These are phyloP conservation scores for Hordeum marinum DNA, from an alignment of 176 grass and related monocot species.

Conservation along the genomic window DNA sequence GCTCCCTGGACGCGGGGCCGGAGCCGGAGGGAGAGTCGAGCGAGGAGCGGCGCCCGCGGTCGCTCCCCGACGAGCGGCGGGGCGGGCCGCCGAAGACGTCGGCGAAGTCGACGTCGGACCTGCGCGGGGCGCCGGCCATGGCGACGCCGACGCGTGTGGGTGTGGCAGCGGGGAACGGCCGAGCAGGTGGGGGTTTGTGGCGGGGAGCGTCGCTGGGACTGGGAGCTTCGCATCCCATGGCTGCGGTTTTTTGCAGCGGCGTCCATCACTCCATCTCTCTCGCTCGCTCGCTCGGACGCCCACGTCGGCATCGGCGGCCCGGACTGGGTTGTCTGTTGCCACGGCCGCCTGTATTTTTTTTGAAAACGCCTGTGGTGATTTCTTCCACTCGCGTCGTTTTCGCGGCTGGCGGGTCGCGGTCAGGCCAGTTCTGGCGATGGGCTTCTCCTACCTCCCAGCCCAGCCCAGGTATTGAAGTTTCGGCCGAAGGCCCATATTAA, in stretches of 20 bases:
- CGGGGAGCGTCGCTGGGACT: conserved; percentile 21
- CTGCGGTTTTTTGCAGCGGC: conserved; percentile 25
- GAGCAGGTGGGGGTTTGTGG: conserved; percentile 35
- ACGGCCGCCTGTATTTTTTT: not conserved
- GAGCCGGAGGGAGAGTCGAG: conserved; percentile 38
- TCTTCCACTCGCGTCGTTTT: not conserved
- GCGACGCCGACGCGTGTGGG: not conserved
- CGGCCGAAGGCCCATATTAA: not conserved
- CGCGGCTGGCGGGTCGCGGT: not conserved
- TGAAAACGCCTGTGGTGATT: too few relatives aligned
- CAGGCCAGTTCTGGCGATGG: not conserved
- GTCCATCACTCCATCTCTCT: not conserved
- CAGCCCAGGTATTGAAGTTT: not conserved
- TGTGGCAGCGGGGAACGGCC: not conserved
- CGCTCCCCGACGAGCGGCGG: conserved; percentile 57
- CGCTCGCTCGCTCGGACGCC: not conserved
- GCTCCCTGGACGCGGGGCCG: conserved; percentile 11
- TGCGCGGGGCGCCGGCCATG: conserved; percentile 6
- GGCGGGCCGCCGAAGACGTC: conserved; percentile 91
- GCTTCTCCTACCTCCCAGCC: not conserved
- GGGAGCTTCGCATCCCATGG: conserved; percentile 20
- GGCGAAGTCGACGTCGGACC: conserved; percentile 58
- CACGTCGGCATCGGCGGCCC: conserved; percentile 9
- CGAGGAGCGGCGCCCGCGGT: conserved; percentile 35
- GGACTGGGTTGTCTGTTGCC: conserved; percentile 23